Evolutionary conservation across 352 stramenopile genomes (phyloP).

Genomic region (Stramenopiles sp.): DNA sequence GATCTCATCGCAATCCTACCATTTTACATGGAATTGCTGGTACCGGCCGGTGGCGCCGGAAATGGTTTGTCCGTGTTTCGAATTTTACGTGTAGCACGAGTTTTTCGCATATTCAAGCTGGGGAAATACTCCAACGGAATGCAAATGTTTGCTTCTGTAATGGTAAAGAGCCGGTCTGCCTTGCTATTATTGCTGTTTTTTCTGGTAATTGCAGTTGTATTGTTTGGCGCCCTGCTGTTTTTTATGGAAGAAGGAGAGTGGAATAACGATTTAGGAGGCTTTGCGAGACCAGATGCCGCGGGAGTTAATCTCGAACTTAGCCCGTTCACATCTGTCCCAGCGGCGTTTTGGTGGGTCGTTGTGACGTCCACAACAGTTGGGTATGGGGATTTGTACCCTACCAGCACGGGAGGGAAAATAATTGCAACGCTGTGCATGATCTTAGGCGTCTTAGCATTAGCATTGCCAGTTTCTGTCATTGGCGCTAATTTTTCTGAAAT

Average conservation of each 20-base stretch:
- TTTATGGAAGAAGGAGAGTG: constrained; percentile 23
- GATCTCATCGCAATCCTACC: constrained; percentile 54
- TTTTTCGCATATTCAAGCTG: constrained; percentile 58
- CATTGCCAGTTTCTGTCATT: constrained; percentile 66
- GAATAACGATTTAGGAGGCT: too few relatives aligned
- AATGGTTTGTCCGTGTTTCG: constrained; percentile 50
- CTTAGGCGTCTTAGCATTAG: constrained; percentile 55
- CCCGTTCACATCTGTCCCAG: constrained; percentile 48
- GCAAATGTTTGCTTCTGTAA: constrained; percentile 34
- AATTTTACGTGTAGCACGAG: constrained; percentile 51
- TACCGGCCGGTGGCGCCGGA: too few relatives aligned
- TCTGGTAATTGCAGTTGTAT: constrained; percentile 14
- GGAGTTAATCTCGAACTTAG: constrained; percentile 47
- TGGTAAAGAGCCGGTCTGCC: too few relatives aligned
- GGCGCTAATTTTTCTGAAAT: constrained; percentile 21
- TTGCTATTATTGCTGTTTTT: constrained; percentile 17
- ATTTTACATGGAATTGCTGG: constrained; percentile 47
- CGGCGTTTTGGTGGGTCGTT: constrained; percentile 63
- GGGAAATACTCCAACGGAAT: constrained; percentile 58
- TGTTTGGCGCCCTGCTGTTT: constrained; percentile 25
- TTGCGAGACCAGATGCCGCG: too few relatives aligned
- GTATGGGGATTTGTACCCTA: constrained; percentile 57
- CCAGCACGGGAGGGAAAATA: constrained; percentile 43
- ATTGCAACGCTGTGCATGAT: constrained; percentile 45
- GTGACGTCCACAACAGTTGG: constrained; percentile 71